Conservation (phyloP, 2,329 filamentous ascomycete genomes). For the Fusarium sp. region DNA sequence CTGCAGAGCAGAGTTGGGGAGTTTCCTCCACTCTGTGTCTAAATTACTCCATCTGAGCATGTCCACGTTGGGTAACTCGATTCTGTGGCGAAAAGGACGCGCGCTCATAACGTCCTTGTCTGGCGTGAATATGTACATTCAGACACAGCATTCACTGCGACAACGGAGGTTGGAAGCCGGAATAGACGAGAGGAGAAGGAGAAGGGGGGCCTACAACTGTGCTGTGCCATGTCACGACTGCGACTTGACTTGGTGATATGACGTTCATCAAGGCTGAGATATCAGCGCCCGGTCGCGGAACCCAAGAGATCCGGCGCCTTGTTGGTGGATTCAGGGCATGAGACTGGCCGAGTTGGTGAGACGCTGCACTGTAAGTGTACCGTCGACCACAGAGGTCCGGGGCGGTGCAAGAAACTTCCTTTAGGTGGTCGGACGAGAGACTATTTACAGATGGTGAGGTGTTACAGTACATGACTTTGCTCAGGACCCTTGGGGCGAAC, state of each 20-base stretch:
- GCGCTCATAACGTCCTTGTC: not conserved
- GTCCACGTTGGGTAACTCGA: slow-evolving; percentile 16
- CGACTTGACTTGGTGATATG: slow-evolving; percentile 27
- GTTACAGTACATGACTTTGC: not conserved
- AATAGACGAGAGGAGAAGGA: slow-evolving; percentile 12
- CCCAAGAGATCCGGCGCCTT: slow-evolving; percentile 30
- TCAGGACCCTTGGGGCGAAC: slow-evolving; percentile 7
- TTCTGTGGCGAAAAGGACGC: slow-evolving; percentile 32
- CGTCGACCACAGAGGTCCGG: not conserved
- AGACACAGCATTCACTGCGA: not conserved
- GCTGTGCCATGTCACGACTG: slow-evolving; percentile 31
- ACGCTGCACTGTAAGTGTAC: not conserved
- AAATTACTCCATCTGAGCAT: slow-evolving; percentile 18
- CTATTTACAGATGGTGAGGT: slow-evolving; percentile 1
- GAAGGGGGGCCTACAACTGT: not conserved
- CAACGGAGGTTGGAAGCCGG: slow-evolving; percentile 20
- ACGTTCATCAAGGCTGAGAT: slow-evolving; percentile 26
- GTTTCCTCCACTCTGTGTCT: slow-evolving; percentile 15
- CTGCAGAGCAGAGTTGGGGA: slow-evolving; percentile 2
- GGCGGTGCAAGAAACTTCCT: slow-evolving; percentile 14
- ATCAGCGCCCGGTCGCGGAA: slow-evolving; percentile 29
- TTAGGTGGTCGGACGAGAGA: not conserved
- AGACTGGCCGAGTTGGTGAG: slow-evolving; percentile 26
- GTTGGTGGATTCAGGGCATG: slow-evolving; percentile 21
- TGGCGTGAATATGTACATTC: slow-evolving; percentile 2